Evolutionary conservation across 331 rosid genomes (phyloP).

Genomic region (Phaseolus coccineus): DNA sequence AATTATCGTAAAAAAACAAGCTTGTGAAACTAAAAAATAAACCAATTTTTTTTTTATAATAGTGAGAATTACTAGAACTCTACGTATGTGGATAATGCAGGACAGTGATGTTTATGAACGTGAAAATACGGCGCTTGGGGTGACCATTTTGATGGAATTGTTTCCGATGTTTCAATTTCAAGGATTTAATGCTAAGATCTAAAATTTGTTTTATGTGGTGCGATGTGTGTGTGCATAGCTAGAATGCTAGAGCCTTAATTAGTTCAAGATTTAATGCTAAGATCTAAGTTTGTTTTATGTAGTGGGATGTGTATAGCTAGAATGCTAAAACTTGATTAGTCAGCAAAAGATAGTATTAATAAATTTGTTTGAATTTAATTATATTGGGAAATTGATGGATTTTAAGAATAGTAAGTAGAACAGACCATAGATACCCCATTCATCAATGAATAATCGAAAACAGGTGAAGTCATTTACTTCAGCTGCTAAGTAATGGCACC

Average conservation of each 20-base stretch:
- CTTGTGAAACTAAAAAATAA: not conserved
- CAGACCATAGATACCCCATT: conserved; percentile 1
- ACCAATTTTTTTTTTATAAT: not conserved
- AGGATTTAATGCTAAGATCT: conserved; percentile 26
- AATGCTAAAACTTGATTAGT: conserved; percentile 22
- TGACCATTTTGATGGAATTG: conserved; percentile 17
- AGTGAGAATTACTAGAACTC: not conserved
- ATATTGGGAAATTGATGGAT: not conserved
- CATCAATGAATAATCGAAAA: conserved; percentile 38
- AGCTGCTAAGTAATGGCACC: not conserved
- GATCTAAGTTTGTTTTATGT: too few species aligned
- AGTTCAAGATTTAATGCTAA: conserved; percentile 23
- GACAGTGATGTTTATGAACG: conserved; percentile 46
- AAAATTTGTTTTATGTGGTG: conserved; percentile 34
- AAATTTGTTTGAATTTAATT: not conserved
- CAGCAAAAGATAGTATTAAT: not conserved
- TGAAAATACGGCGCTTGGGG: not conserved
- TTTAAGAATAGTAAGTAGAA: not conserved
- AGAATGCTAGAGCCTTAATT: conserved; percentile 31
- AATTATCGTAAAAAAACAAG: too few species aligned
- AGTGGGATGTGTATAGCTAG: conserved; percentile 2
- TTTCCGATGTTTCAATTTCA: conserved; percentile 40
- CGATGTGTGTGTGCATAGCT: not conserved
- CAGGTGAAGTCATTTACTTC: not conserved
- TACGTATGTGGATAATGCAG: conserved; percentile 22